These are phyloP conservation scores for Spathaspora hagerdaliae DNA, from an alignment of 805 yeast genomes.

Conservation along the genomic window DNA sequence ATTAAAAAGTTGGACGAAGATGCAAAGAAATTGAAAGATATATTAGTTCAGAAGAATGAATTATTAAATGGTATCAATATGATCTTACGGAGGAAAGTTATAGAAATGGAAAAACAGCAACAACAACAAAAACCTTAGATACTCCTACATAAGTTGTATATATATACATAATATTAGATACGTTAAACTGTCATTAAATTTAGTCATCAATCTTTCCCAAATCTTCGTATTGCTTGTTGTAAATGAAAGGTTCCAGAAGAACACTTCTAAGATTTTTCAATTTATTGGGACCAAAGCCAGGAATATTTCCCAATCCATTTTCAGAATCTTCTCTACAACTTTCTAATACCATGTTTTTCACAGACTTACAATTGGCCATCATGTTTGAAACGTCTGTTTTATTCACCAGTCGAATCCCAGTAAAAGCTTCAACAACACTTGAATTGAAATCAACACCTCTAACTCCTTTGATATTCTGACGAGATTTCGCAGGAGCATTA, in stretches of 20 bases:
- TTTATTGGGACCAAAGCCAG: slow-evolving; percentile 49
- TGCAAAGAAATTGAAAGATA: slow-evolving; percentile 64
- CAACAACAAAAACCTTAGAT: slow-evolving; percentile 2
- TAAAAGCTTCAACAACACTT: slow-evolving; percentile 41
- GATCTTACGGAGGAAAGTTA: slow-evolving; percentile 50
- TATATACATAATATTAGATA: not conserved
- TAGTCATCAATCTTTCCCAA: not conserved
- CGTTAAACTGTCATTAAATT: not conserved
- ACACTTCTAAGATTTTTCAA: slow-evolving; percentile 34
- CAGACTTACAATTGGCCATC: slow-evolving; percentile 45
- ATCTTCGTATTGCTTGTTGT: slow-evolving; percentile 32
- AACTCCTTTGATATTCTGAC: slow-evolving; percentile 37
- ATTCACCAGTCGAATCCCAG: slow-evolving; percentile 44
- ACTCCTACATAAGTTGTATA: not conserved
- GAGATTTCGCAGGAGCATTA: slow-evolving; percentile 24
- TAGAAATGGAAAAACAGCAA: slow-evolving; percentile 40
- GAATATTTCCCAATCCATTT: slow-evolving; percentile 20
- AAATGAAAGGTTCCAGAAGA: slow-evolving; percentile 49
- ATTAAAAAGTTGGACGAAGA: slow-evolving; percentile 70
- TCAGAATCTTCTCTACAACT: slow-evolving; percentile 23
- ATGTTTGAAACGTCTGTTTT: slow-evolving; percentile 52
- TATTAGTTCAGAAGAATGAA: slow-evolving; percentile 71
- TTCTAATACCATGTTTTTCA: slow-evolving; percentile 36
- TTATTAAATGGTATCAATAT: slow-evolving; percentile 59
- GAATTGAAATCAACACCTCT: slow-evolving; percentile 42